Conservation (phyloP, 129 eudicot species). For the Arctium lappa region DNA sequence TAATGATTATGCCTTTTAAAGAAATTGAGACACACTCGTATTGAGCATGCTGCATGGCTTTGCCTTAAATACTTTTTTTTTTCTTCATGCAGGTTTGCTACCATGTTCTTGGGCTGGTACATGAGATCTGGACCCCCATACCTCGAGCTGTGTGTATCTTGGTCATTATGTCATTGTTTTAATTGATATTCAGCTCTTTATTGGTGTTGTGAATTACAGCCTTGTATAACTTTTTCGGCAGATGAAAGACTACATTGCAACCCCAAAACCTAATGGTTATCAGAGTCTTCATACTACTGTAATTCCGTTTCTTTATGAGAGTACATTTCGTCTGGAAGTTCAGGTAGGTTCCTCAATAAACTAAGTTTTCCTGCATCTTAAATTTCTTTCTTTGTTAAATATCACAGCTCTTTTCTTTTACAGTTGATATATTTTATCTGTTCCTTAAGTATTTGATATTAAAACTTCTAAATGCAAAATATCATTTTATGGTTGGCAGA, state of each 20-base stretch:
- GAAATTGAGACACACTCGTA: neutral
- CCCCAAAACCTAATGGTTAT: constrained; percentile 95
- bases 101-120: constrained; percentile 91
- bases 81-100: constrained; percentile 67
- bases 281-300: constrained; percentile 94
- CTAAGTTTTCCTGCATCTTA: neutral
- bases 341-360: constrained; percentile 45
- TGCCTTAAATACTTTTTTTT: neutral
- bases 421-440: neutral
- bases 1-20: neutral
- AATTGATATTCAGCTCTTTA: neutral
- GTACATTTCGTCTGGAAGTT: constrained; percentile 91
- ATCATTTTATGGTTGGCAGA: constrained; percentile 38
- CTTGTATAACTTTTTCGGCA: constrained; percentile 33
- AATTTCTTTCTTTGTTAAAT: neutral
- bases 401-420: neutral
- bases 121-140: constrained; percentile 91
- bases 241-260: constrained; percentile 98
- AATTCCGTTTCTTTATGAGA: constrained; percentile 91
- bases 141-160: constrained; percentile 73
- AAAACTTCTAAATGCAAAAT: neutral
- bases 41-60: constrained; percentile 1
- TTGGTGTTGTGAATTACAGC: neutral
- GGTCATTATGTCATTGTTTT: neutral
- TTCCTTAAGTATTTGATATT: neutral